These are phyloP conservation scores for Globisporangium iwayamae DNA, from an alignment of 352 stramenopile species.

Conservation along the genomic window DNA sequence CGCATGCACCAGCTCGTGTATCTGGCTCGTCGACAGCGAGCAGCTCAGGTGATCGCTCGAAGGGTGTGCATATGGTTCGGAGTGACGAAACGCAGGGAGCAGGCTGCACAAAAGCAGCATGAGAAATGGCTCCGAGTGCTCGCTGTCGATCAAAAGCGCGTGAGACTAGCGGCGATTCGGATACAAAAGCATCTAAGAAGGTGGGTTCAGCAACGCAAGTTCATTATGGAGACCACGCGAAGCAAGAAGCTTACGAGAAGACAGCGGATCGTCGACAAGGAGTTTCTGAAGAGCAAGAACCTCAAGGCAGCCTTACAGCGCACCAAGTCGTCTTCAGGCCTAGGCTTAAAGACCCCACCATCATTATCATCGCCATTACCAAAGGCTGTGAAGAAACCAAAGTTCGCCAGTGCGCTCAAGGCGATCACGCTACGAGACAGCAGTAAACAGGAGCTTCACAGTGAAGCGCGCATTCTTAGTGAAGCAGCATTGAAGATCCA, in stretches of 20 bases:
- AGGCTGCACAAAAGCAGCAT: conserved; percentile 14
- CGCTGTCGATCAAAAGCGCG: conserved; percentile 20
- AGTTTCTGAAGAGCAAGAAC: not conserved
- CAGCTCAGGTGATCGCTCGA: conserved; percentile 18
- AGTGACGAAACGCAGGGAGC: conserved; percentile 10
- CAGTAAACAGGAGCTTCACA: not conserved
- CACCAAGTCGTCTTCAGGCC: not conserved
- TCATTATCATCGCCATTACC: not conserved
- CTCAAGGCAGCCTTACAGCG: not conserved
- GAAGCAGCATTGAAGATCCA: conserved; percentile 25
- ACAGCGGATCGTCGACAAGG: conserved; percentile 28
- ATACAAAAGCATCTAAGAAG: conserved; percentile 50
- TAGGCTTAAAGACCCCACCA: not conserved
- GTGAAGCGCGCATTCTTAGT: not conserved
- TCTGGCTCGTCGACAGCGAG: conserved; percentile 22
- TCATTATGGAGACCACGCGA: conserved; percentile 23
- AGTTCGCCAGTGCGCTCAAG: conserved; percentile 9
- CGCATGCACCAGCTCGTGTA: conserved; percentile 24
- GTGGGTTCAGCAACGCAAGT: conserved; percentile 49
- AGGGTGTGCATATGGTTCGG: conserved; percentile 25
- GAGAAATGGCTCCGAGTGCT: conserved; percentile 27
- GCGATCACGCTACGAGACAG: not conserved
- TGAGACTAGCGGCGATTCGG: conserved; percentile 19
- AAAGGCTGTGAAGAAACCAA: conserved; percentile 4
- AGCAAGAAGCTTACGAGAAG: conserved; percentile 29